These are phyloP conservation scores for Myxozyma udenii DNA, from an alignment of 805 yeast species.

Conservation along the genomic window DNA sequence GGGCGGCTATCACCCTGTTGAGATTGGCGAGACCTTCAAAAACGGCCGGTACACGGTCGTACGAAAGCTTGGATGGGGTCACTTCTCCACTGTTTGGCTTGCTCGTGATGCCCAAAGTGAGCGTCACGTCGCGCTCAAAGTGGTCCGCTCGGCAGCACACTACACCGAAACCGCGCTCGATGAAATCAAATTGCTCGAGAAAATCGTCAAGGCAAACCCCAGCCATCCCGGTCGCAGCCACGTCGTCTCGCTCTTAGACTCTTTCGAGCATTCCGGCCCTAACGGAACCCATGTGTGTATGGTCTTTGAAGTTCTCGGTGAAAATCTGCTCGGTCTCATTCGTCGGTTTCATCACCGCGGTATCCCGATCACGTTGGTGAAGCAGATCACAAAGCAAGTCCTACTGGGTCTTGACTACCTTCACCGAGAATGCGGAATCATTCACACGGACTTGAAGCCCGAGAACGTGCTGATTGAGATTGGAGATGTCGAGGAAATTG, in stretches of 20 bases:
- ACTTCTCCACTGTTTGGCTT: constrained; percentile 92
- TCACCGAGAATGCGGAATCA: constrained; percentile 69
- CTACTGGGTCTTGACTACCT: constrained; percentile 67
- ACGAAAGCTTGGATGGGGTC: constrained; percentile 98
- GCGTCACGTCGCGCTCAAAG: constrained; percentile 87
- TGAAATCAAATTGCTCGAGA: constrained; percentile 76
- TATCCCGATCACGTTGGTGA: constrained; percentile 70
- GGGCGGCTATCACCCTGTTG: constrained; percentile 96
- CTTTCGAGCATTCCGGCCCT: constrained; percentile 81
- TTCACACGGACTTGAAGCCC: constrained; percentile 72
- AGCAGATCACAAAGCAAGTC: constrained; percentile 77
- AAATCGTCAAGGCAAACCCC: constrained; percentile 56
- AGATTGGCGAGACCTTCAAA: constrained; percentile 79
- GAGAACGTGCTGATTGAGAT: constrained; percentile 76
- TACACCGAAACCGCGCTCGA: constrained; percentile 93
- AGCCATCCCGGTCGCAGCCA: constrained; percentile 78
- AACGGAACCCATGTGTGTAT: constrained; percentile 92
- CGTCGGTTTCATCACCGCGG: constrained; percentile 74
- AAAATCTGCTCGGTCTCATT: constrained; percentile 80
- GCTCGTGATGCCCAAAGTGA: constrained; percentile 55
- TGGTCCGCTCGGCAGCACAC: constrained; percentile 85
- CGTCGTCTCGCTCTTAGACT: constrained; percentile 76
- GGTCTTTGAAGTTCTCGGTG: constrained; percentile 98
- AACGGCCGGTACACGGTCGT: constrained; percentile 72
- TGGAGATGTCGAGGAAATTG: constrained; percentile 77